Conservation (phyloP, 225 moss, liverwort and hornwort genomes). For the Ulota crispa region DNA sequence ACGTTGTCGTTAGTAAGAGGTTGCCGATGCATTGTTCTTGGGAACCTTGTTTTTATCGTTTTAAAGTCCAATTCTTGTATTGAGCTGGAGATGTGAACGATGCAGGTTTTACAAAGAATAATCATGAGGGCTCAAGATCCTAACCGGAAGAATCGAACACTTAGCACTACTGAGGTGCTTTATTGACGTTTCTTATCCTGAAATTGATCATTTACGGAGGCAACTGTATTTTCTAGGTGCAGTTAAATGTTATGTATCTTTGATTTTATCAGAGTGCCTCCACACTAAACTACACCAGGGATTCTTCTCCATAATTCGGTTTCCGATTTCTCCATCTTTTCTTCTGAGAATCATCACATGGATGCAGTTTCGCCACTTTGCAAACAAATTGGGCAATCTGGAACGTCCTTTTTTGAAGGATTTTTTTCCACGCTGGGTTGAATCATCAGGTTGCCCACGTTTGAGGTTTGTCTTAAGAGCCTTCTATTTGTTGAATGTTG, state of each 20-base stretch:
- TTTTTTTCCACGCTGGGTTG: slow-evolving; percentile 99
- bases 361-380: slow-evolving; percentile 97
- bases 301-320: slow-evolving; percentile 8
- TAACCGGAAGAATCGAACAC: slow-evolving; percentile 68
- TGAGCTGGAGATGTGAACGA: slow-evolving; percentile 24
- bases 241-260: neutral
- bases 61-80: slow-evolving; percentile 7
- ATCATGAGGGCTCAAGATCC: slow-evolving; percentile 88
- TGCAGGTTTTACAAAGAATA: slow-evolving; percentile 94
- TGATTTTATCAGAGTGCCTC: neutral
- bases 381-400: slow-evolving; percentile 95
- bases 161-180: slow-evolving; percentile 88
- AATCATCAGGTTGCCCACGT: slow-evolving; percentile 97
- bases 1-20: neutral
- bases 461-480: slow-evolving; percentile 64
- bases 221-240: neutral
- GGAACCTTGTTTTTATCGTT: neutral
- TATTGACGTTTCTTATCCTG: slow-evolving; percentile 18
- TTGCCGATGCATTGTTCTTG: neutral
- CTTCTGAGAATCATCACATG: slow-evolving; percentile 18
- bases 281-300: neutral
- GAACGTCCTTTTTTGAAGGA: slow-evolving; percentile 98
- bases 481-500: slow-evolving; percentile 20
- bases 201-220: neutral
- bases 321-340: slow-evolving; percentile 5